Base-by-base conservation (phyloP, 164 flowering plant species). In the Umbilicus rupestris region DNA sequence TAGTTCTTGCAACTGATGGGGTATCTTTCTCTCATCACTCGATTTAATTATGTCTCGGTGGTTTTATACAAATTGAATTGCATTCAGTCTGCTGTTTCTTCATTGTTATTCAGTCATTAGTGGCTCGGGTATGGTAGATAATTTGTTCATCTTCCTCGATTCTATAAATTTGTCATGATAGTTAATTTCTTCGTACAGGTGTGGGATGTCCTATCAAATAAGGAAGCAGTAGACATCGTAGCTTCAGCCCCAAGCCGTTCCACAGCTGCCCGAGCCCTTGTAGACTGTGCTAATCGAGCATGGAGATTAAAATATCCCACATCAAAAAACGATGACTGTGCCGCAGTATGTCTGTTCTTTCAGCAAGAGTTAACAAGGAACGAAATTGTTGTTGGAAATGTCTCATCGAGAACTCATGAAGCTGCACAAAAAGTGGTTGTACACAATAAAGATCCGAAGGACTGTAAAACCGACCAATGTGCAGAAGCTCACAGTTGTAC, bases 171-270 rank as follows among this genome's bases (percentile, higher is more conserved):
- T 10, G 58, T 12, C 58, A 2, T 52, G 58, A 52, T 24, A 24
- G 8, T 52, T 52, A 52, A 10, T 52, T 22, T 52, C 14, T 9
- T 66, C 69, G 20, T 35, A 28, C 78, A 88, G 95, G 84, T 89
- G 12, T 89, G 92, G 96, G 96, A 89, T 70, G 96, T 87, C 66
- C 80, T 89, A 16, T 82, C 96, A 45, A 89, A 89, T 71, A 81
- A 85, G 73, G 92, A 89, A 81, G 92, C 82, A 33, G 82, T 87
- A 14, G 86, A 89, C 55, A 79, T 89, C 63, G 87, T 89, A 66
- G 85, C 90, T 63, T 83, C 90, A 24, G 92, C 96, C 41, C 90
- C 96, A 19, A 73, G 83, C 66, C 86, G 74, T 24, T 69, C 84
- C 65, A 87, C 83, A 59, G 92, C 92, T 22, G 92, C 89, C 49